Conservation (phyloP, 1,139 yeast species). For the Taiozyma sp. region DNA sequence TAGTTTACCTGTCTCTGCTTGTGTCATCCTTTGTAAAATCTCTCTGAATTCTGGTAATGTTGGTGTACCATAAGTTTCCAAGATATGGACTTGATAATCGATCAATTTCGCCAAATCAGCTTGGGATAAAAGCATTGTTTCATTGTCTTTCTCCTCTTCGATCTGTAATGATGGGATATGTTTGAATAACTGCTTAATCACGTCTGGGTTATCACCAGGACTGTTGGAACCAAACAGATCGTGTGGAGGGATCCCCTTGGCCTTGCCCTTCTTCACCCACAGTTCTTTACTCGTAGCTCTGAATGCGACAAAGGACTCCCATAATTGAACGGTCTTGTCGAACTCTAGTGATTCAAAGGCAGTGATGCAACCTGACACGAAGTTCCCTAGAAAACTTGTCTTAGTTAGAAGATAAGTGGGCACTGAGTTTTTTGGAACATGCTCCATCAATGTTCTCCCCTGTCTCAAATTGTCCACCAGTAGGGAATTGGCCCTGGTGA, state of each 20-base stretch:
- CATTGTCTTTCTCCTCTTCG: background rate
- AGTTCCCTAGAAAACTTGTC: conserved; percentile 37
- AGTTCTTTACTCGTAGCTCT: conserved; percentile 32
- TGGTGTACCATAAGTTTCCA: conserved; percentile 50
- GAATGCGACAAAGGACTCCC: conserved; percentile 48
- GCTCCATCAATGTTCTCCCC: conserved; percentile 12
- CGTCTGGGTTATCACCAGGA: conserved; percentile 17
- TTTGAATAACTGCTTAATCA: conserved; percentile 2
- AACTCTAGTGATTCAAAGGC: conserved; percentile 51
- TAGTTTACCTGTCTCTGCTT: conserved; percentile 45
- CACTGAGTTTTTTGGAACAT: conserved; percentile 4
- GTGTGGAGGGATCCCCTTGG: conserved; percentile 3
- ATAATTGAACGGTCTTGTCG: conserved; percentile 49
- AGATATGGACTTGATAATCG: conserved; percentile 48
- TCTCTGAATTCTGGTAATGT: conserved; percentile 42
- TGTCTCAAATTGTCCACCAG: conserved; percentile 23
- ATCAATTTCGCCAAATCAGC: conserved; percentile 48
- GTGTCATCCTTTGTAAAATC: conserved; percentile 44
- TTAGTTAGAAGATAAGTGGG: conserved; percentile 26
- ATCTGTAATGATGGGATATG: background rate
- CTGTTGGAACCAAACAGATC: conserved; percentile 20
- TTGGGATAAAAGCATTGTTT: conserved; percentile 38
- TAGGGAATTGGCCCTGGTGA: conserved; percentile 21
- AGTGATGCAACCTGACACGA: conserved; percentile 37
- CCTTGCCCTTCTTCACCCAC: conserved; percentile 7